Evolutionary conservation across 345 rosid genomes (phyloP).

Genomic region (Rhodamnia argentea): DNA sequence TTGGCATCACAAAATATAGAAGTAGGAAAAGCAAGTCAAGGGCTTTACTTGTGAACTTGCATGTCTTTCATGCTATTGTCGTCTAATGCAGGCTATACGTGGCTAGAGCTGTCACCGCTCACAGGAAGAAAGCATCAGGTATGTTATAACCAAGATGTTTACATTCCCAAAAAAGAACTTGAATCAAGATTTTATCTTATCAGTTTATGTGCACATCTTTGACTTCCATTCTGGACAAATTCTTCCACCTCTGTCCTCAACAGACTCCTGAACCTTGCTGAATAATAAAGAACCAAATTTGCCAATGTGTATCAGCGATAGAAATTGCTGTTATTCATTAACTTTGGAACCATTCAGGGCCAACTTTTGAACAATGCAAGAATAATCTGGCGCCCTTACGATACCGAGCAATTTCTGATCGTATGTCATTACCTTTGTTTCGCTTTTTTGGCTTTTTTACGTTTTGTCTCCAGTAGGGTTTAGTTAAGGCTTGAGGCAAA

Average conservation of each 20-base stretch:
- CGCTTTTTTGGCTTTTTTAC: too few species aligned
- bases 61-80: neutral
- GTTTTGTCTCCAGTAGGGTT: too few species aligned
- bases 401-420: neutral
- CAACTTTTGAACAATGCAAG: neutral
- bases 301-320: neutral
- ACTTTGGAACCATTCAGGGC: neutral
- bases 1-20: neutral
- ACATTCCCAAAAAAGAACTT: neutral
- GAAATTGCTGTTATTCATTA: neutral
- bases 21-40: neutral
- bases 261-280: slow-evolving; percentile 13
- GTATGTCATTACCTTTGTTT: neutral
- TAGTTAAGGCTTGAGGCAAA: too few species aligned
- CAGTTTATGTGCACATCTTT: neutral
- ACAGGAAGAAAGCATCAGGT: slow-evolving; percentile 99
- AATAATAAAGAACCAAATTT: neutral
- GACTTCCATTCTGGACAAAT: neutral
- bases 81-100: slow-evolving; percentile 58
- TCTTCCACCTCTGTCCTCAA: neutral
- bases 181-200: neutral
- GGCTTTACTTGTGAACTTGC: neutral
- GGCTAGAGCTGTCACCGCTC: slow-evolving; percentile 84
- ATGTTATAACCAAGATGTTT: neutral
- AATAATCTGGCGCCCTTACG: neutral